Evolutionary conservation across 2,329 filamentous ascomycete genomes (phyloP), one percentile per base, ranked within the genome.

Genomic region (Fusarium buharicum): DNA sequence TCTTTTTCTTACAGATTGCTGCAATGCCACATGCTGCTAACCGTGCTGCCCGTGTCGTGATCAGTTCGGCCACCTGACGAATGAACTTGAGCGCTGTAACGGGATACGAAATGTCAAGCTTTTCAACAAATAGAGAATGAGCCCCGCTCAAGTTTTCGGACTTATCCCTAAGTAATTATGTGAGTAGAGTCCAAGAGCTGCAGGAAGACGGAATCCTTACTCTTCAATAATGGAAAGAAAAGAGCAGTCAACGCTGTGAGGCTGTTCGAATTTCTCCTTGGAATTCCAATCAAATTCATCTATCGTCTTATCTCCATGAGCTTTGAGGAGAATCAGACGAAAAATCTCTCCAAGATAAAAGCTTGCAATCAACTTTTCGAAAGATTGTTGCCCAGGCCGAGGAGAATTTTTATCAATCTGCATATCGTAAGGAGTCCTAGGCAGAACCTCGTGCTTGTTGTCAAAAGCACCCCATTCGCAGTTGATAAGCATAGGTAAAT

Each of bases 381-480:
- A 97, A 1, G 92, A 89, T 79, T 98, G 94, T 78, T 97, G 93
- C 40, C 93, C 93, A 2, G 93, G 93, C 17, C 93, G 90, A n/a
- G 94, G 94, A 11, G 93, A 97, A 68, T 94, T 90, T 65, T 91
- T 88, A 81, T 98, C 94, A 71, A 98, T 92, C 64, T 89, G 86
- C 51, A 91, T 81, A 74, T 98, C 94, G 76, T 95, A 97, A 50
- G 85, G 85, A n/a, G 93, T 97, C 47, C 88, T 84, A 5, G 93
- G 93, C 8, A 97, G 87, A 40, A 97, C 90, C 69, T 89, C 84
- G 79, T 93, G 90, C 77, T 96, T 91, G 75, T 97, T 97, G 77
- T 97, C 94, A 72, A 97, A 97, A 18, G 94, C 93, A 61, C 94
- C 94, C 86, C 93, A 97, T 77, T 98, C 94, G 80, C 93, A 97